Conservation (phyloP, 495 filamentous ascomycete genomes). For the Podospora didyma region DNA sequence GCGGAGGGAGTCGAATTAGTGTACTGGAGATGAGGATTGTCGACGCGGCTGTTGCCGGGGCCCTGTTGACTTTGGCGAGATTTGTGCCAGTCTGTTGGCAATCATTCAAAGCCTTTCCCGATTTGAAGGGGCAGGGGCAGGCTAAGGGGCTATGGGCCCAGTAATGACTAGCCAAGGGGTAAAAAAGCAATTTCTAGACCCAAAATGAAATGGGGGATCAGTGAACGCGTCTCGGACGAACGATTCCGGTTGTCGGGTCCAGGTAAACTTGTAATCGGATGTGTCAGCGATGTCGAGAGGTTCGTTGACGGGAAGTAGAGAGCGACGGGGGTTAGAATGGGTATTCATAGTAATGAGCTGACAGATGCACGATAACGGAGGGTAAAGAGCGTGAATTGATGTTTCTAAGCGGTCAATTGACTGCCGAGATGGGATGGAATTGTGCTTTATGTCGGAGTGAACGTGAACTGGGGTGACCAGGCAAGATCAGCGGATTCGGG, state of each 20-base stretch:
- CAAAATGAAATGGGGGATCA: not conserved
- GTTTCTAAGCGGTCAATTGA: not conserved
- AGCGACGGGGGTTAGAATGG: not conserved
- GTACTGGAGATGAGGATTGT: too few relatives aligned
- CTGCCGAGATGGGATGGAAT: not conserved
- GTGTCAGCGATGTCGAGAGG: not conserved
- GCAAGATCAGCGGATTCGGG: constrained; percentile 7
- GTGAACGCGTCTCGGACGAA: not conserved
- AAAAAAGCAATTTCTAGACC: constrained; percentile 3
- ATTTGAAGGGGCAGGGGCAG: constrained; percentile 13
- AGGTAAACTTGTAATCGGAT: not conserved
- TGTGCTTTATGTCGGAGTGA: not conserved
- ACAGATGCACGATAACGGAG: not conserved
- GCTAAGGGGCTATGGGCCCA: constrained; percentile 3
- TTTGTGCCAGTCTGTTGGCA: constrained; percentile 2
- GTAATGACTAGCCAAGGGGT: constrained; percentile 1
- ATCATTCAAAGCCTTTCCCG: constrained; percentile 9
- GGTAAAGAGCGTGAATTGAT: not conserved
- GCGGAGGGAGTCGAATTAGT: too few relatives aligned
- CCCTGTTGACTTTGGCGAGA: constrained; percentile 17
- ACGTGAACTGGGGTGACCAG: not conserved
- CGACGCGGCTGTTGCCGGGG: constrained; percentile 2
- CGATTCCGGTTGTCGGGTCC: not conserved
- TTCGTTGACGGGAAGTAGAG: not conserved
- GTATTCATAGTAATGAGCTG: not conserved